These are phyloP conservation scores for Chlamydomonas sp. DNA, from an alignment of 139 green algal genomes.

Conservation along the genomic window DNA sequence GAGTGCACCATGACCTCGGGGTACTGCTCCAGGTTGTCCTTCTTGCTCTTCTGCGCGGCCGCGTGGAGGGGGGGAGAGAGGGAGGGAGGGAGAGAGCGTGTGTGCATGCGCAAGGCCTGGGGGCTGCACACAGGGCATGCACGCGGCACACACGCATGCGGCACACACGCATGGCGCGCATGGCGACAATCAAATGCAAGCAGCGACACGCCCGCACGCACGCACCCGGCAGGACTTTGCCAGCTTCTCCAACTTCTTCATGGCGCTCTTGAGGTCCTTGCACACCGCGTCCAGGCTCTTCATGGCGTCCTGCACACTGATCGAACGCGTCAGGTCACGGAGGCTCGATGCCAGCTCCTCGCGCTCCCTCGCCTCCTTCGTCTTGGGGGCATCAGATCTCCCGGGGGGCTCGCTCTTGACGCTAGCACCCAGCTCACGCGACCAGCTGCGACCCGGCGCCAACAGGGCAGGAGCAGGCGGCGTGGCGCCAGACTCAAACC, in stretches of 20 bases:
- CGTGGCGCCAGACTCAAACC: neutral
- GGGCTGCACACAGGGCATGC: neutral
- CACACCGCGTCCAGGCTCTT: conserved; percentile 29
- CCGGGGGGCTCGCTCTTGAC: neutral
- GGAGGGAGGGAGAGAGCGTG: neutral
- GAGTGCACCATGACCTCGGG: conserved; percentile 30
- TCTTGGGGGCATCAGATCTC: neutral
- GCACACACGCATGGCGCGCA: neutral
- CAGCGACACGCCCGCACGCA: neutral
- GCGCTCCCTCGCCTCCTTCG: conserved; percentile 32
- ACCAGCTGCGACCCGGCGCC: neutral
- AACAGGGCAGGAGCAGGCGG: neutral
- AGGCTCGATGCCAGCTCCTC: conserved; percentile 34
- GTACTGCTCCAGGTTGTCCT: conserved; percentile 41
- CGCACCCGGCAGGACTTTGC: conserved; percentile 24
- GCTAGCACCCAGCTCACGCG: neutral
- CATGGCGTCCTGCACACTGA: conserved; percentile 42
- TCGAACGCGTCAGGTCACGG: conserved; percentile 33
- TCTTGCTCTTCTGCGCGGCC: conserved; percentile 38
- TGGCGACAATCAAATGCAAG: neutral
- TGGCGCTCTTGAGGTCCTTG: conserved; percentile 36
- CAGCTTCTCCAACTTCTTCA: conserved; percentile 52
- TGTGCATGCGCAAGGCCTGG: conserved; percentile 7
- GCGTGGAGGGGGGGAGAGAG: neutral
- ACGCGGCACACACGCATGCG: neutral